Base-by-base conservation (phyloP, 78 protist species). In the Anaeramoeba flamelloides region DNA sequence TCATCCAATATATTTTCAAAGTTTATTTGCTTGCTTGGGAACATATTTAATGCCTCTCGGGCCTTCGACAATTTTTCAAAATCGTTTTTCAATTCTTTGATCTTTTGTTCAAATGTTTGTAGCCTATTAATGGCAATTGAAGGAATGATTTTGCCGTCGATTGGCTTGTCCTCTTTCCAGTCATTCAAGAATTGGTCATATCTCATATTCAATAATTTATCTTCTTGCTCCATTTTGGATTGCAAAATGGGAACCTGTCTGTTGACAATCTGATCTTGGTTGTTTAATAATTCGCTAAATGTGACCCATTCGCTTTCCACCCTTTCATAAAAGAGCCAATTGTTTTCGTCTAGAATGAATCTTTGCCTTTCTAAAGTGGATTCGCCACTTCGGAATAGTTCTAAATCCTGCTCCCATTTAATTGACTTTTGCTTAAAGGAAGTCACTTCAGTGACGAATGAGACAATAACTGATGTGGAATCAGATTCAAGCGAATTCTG, bases 251-350 rank as follows among this genome's bases (percentile, higher is more conserved):
- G 89, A 40, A 90, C 79, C 40, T 74, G 31, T 32, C 36, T 76
- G 38, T 4, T 3, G 39, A 76, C 53, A 39, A 31, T 75, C n/a
- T 1, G 36, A 39, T 82, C 77, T 87, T 80, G 82, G n/a, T 77
- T 4, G 33, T 31, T 22, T 65, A 86, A 79, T 38, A 84, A 78
- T 34, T 89, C 90, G 40, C 40, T 64, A 65, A 92, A 83, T 0
- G 94, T 90, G 12, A 3, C 65, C 91, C 89, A 91, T 79, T 91
- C 95, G 37, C 89, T 88, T 26, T 89, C 87, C 26, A 92, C 75
- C 85, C 41, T 82, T n/a, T 90, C 93, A n/a, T n/a, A 8, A 36
- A 86, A 84, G 64, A 90, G 76, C 97, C 97, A 94, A n/a, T n/a
- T n/a, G 38, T 79, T 92, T 32, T 30, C 33, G 33, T 93, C 92